These are phyloP conservation scores for Exophiala sideris DNA, from an alignment of 2,329 filamentous ascomycete genomes.

Conservation along the genomic window DNA sequence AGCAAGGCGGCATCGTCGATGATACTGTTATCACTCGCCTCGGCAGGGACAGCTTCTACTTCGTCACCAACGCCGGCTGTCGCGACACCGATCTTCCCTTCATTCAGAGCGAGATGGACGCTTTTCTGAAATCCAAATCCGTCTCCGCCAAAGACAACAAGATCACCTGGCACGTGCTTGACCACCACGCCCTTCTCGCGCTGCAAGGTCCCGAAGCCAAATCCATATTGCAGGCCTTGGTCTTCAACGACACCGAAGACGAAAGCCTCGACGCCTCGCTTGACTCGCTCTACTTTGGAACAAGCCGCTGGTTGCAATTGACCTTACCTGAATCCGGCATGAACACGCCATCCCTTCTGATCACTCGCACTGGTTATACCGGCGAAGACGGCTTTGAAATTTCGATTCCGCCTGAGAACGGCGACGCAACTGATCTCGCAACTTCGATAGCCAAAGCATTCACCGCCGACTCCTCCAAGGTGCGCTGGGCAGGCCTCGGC, in stretches of 20 bases:
- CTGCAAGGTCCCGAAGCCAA: constrained; percentile 80
- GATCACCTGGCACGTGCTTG: constrained; percentile 67
- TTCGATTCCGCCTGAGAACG: constrained; percentile 68
- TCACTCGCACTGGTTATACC: constrained; percentile 90
- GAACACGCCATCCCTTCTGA: constrained; percentile 57
- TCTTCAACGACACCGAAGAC: constrained; percentile 50
- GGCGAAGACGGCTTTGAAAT: constrained; percentile 99
- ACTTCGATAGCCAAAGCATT: constrained; percentile 63
- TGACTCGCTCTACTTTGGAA: constrained; percentile 75
- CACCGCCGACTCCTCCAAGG: constrained; percentile 60
- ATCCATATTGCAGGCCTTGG: constrained; percentile 62
- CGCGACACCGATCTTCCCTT: constrained; percentile 83
- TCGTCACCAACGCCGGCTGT: constrained; percentile 93
- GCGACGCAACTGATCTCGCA: constrained; percentile 47
- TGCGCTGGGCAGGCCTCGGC: constrained; percentile 82
- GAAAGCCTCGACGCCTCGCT: constrained; percentile 51
- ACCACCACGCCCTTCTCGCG: constrained; percentile 75
- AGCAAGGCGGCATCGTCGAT: constrained; percentile 88
- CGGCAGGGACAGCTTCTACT: constrained; percentile 73
- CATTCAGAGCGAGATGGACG: constrained; percentile 65
- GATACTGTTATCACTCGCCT: constrained; percentile 87
- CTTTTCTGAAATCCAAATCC: constrained; percentile 53
- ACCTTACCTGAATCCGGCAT: constrained; percentile 55
- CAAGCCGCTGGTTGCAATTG: constrained; percentile 64
- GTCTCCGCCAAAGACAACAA: constrained; percentile 35